Evolutionary conservation across 164 flowering plant species (phyloP).

Genomic region (Platanus orientalis): DNA sequence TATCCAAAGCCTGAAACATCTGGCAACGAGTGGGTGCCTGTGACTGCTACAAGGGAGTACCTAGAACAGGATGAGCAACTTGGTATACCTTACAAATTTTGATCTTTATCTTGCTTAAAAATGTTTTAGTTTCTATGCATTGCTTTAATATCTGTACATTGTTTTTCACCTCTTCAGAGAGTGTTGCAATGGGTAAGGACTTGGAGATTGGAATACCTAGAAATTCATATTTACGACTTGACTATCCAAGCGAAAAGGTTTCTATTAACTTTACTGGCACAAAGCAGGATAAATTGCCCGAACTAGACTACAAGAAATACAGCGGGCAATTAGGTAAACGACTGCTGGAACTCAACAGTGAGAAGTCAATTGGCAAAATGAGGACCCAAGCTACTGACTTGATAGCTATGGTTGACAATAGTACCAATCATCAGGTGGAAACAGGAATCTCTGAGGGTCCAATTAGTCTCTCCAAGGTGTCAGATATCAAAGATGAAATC

Average conservation of each 20-base stretch:
- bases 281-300: constrained; percentile 24
- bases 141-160: not conserved
- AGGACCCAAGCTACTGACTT: constrained; percentile 17
- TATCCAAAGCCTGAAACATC: constrained; percentile 40
- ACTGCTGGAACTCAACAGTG: constrained; percentile 18
- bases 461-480: constrained; percentile 20
- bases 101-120: not conserved
- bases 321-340: constrained; percentile 22
- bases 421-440: constrained; percentile 20
- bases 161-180: constrained; percentile 25
- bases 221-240: constrained; percentile 25
- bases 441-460: constrained; percentile 20
- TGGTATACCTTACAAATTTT: constrained; percentile 31
- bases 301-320: constrained; percentile 16
- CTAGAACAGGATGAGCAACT: constrained; percentile 28
- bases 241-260: constrained; percentile 24
- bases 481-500: constrained; percentile 26
- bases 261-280: constrained; percentile 14
- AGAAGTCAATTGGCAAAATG: constrained; percentile 19
- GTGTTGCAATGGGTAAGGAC: constrained; percentile 44
- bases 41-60: constrained; percentile 22
- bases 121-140: not conserved
- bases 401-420: constrained; percentile 20
- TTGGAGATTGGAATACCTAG: constrained; percentile 36
- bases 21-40: constrained; percentile 28